A percentile compares a stretch with the other conserved stretches of the same genome.
phyloP scores from a whole-genome alignment of 805 yeast species.

The Saccharomycodes ludwigii region DNA sequence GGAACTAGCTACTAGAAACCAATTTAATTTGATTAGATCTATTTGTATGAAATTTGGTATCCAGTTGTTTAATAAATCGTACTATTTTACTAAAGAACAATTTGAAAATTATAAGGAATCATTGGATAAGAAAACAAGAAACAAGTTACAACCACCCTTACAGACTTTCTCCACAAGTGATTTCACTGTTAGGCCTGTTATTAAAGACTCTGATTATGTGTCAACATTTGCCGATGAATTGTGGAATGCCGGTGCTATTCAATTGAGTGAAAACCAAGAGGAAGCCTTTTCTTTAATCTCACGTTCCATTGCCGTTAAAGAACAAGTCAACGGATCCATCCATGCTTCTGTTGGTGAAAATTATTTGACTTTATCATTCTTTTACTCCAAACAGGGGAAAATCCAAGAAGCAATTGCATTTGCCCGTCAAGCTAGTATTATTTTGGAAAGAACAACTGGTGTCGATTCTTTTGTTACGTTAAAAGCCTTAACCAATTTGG shows the following conservation, averaged over 20 bases:
- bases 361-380: conserved; percentile 51
- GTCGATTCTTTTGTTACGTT: conserved; percentile 68
- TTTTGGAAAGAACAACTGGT: conserved; percentile 74
- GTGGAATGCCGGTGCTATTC: conserved; percentile 47
- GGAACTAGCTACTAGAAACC: conserved; percentile 24
- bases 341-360: conserved; percentile 70
- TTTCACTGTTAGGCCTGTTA: conserved; percentile 61
- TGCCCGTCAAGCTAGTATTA: conserved; percentile 55
- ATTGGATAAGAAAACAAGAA: conserved; percentile 27
- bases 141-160: conserved; percentile 17
- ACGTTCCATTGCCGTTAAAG: conserved; percentile 62
- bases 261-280: conserved; percentile 6
- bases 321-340: conserved; percentile 72
- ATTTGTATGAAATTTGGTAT: conserved; percentile 72
- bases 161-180: conserved; percentile 49
- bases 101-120: conserved; percentile 20
- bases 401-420: conserved; percentile 46
- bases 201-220: conserved; percentile 57
- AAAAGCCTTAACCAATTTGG: conserved; percentile 61
- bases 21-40: conserved; percentile 44
- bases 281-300: conserved; percentile 51
- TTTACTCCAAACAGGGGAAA: conserved; percentile 49
- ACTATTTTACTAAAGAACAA: conserved; percentile 29
- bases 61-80: conserved; percentile 51
- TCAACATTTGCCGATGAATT: conserved; percentile 66